phyloP scores from a whole-genome alignment of 257 asterid genomes.

The Solanum pimpinellifolium region DNA sequence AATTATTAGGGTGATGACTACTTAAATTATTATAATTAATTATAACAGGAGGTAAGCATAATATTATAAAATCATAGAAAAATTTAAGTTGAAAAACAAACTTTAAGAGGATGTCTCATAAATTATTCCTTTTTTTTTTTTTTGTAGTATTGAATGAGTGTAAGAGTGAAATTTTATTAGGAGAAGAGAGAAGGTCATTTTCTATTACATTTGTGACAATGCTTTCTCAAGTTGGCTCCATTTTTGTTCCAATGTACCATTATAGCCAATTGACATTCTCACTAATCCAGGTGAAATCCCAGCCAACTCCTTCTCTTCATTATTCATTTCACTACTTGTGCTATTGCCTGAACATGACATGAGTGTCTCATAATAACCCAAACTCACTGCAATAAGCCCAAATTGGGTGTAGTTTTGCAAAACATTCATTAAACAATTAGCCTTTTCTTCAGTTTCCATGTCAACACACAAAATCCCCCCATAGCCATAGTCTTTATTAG shows the following conservation, averaged over 20 bases:
- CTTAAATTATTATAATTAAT: no score
- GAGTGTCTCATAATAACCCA: constrained; percentile 83
- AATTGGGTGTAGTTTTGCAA: constrained; percentile 58
- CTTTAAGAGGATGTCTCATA: no score
- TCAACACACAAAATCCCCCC: constrained; percentile 83
- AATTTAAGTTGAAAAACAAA: no score
- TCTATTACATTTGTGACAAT: constrained; percentile 36
- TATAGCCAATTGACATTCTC: constrained; percentile 79
- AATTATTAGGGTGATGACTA: not conserved
- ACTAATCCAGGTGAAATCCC: constrained; percentile 83
- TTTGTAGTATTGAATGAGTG: not conserved
- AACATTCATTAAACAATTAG: constrained; percentile 56
- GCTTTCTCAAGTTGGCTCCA: constrained; percentile 90
- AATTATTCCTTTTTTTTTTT: no score
- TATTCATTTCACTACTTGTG: constrained; percentile 81
- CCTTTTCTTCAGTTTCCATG: constrained; percentile 78
- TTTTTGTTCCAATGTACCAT: constrained; percentile 74
- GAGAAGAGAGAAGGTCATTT: not conserved
- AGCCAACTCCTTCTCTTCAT: constrained; percentile 52
- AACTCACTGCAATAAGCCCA: constrained; percentile 82
- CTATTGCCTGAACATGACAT: constrained; percentile 92
- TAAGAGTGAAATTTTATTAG: no score
- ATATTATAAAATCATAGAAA: no score
- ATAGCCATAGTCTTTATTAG: constrained; percentile 54
- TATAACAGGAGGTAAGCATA: no score